Evolutionary conservation across 371 early-diverging fungal species (phyloP), one percentile per base, ranked within the genome.

Genomic region (Mucor irregularis): DNA sequence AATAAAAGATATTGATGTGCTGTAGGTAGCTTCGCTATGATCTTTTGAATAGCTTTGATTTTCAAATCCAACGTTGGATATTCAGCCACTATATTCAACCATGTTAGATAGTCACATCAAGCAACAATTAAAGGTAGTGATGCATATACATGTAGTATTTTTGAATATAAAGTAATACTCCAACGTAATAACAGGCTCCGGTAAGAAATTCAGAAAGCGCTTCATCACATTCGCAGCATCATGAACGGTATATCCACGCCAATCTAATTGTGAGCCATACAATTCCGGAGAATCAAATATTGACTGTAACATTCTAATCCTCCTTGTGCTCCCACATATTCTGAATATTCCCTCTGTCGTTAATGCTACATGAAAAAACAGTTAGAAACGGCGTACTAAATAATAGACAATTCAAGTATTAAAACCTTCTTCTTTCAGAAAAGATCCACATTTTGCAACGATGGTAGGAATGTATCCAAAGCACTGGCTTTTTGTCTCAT

Each of bases 221-320:
- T 81, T 76, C 58, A 86, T 69, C 19, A 84, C 75, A 58, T 81
- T 83, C 10, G 84, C 84, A 30, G 85, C 86, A 68, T 86, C 86
- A 49, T 82, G 82, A 6, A 82, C 81, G 9, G 82, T 80, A 64
- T 73, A 85, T 13, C 72, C 78, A 38, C 68, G 57, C 82, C 83
- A 84, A 46, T 78, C 77, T n/a, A 82, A 53, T 31, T 73, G 69
- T 7, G 71, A 62, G 16, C 84, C 83, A 56, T 80, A 84, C 3
- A 69, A 67, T 14, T 80, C 80, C 16, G 80, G 74, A 7, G 78
- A 70, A 47, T 84, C 83, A 49, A 86, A 86, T 34, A 82, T 53
- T 8, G 70, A 49, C 54, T 86, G 86, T 26, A 86, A 60, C 54
- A 74, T 73, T 5, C 73, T 58, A 25, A 82, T 81, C 29, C 86